Evolutionary conservation across 805 yeast species (phyloP).

Genomic region (Candida quercuum): DNA sequence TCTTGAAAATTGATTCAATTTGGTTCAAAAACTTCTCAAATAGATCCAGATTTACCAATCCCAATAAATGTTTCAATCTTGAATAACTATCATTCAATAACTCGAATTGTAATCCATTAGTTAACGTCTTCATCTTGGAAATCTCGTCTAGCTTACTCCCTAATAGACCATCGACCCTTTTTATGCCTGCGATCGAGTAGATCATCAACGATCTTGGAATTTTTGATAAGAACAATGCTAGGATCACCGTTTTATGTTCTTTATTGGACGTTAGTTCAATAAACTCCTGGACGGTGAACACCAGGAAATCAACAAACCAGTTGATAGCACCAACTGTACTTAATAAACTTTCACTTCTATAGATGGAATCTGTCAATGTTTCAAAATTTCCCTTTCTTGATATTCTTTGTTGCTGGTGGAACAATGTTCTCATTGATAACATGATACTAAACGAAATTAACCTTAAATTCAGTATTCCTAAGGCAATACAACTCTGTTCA

Average conservation of each 20-base stretch:
- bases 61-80: conserved; percentile 29
- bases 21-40: conserved; percentile 62
- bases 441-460: conserved; percentile 66
- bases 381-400: conserved; percentile 41
- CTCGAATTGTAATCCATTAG: conserved; percentile 43
- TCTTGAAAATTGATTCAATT: conserved; percentile 33
- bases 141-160: conserved; percentile 17
- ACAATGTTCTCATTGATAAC: conserved; percentile 53
- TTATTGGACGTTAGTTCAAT: conserved; percentile 33
- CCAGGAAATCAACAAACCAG: conserved; percentile 81
- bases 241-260: conserved; percentile 34
- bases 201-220: conserved; percentile 64
- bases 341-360: conserved; percentile 59
- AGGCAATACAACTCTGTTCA: conserved; percentile 24
- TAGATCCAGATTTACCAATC: conserved; percentile 34
- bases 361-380: conserved; percentile 42
- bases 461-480: conserved; percentile 63
- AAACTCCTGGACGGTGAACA: conserved; percentile 68
- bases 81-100: conserved; percentile 46
- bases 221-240: conserved; percentile 60
- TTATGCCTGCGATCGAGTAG: conserved; percentile 63
- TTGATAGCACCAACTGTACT: conserved; percentile 71
- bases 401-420: conserved; percentile 57
- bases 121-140: conserved; percentile 5
- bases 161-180: conserved; percentile 38